phyloP scores from a whole-genome alignment of 768 basidiomycete species.

The Neoboletus subvelutipes region DNA sequence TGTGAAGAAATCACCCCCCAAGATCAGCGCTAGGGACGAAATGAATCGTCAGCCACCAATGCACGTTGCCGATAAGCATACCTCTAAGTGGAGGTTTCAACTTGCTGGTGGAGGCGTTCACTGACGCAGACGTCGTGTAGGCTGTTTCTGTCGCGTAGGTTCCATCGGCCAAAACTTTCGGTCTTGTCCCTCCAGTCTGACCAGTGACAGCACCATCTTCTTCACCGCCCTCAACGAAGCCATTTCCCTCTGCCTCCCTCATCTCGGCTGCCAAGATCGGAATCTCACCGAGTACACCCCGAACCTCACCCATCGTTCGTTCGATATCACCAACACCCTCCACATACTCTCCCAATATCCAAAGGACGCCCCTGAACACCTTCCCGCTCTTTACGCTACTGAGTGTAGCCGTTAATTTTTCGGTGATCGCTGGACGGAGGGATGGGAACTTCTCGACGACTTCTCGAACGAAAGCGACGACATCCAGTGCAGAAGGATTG shows the following conservation, averaged over 20 bases:
- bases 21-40: conserved; percentile 60
- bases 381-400: conserved; percentile 92
- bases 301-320: conserved; percentile 69
- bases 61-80: conserved; percentile 31
- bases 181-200: conserved; percentile 51
- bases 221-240: conserved; percentile 45
- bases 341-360: conserved; percentile 98
- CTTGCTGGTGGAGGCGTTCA: conserved; percentile 77
- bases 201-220: conserved; percentile 39
- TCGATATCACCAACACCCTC: conserved; percentile 66
- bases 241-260: conserved; percentile 61
- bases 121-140: conserved; percentile 62
- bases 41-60: not conserved
- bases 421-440: conserved; percentile 77
- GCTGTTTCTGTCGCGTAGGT: conserved; percentile 98
- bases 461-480: conserved; percentile 86
- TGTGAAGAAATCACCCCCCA: conserved; percentile 97
- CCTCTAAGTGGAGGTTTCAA: conserved; percentile 89
- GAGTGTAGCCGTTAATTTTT: conserved; percentile 80
- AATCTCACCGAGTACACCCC: conserved; percentile 92
- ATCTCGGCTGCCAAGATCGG: conserved; percentile 94
- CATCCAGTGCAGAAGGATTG: conserved; percentile 93
- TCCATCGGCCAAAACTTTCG: conserved; percentile 88
- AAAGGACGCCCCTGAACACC: conserved; percentile 93
- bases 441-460: conserved; percentile 97